phyloP scores from a whole-genome alignment of 129 eudicot genomes.

The Arctium minus region DNA sequence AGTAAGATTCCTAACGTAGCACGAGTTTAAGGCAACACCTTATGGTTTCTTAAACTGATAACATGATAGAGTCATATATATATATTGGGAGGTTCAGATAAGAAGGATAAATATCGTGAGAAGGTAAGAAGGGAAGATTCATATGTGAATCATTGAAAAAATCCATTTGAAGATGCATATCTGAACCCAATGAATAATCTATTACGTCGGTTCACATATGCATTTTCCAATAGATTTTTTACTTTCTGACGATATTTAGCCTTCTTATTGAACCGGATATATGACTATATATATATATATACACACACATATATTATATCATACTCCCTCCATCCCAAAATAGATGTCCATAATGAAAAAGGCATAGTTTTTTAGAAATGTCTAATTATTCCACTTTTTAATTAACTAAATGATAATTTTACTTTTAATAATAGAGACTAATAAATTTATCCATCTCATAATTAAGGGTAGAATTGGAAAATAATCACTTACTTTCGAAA shows the following conservation, averaged over 20 bases:
- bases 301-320: neutral
- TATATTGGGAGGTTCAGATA: no score
- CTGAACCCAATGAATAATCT: no score
- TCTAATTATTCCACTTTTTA: neutral
- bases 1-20: conserved; percentile 39
- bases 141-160: no score
- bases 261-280: no score
- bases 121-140: no score
- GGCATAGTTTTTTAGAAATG: neutral
- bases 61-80: neutral
- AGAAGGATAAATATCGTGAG: no score
- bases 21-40: neutral
- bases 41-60: neutral
- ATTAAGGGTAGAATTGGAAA: neutral
- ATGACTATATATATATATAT: no score
- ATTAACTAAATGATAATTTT: neutral
- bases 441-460: neutral
- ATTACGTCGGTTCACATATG: no score
- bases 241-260: no score
- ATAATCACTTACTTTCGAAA: neutral
- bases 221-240: no score
- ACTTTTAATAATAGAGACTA: neutral
- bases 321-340: neutral
- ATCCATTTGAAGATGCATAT: no score
- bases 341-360: neutral